phyloP scores from a whole-genome alignment of 495 filamentous ascomycete genomes.

The Penicillium soppii region DNA sequence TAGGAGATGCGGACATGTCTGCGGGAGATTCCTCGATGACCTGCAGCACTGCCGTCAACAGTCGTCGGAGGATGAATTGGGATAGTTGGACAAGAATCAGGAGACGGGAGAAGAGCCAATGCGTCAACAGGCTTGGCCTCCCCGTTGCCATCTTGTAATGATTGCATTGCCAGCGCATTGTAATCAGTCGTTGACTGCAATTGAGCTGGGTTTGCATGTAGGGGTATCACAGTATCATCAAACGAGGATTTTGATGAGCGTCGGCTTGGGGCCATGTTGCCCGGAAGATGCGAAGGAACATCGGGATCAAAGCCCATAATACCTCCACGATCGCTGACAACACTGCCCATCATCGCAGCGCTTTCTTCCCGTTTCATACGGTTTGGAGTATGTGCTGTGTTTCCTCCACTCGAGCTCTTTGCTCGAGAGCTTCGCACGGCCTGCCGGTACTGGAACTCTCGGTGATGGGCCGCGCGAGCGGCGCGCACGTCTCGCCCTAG shows the following conservation, averaged over 20 bases:
- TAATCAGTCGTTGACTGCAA: slow-evolving; percentile 44
- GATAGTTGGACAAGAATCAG: slow-evolving; percentile 68
- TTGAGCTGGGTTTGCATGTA: slow-evolving; percentile 46
- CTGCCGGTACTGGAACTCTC: slow-evolving; percentile 45
- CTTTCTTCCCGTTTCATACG: slow-evolving; percentile 48
- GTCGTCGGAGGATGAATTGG: slow-evolving; percentile 76
- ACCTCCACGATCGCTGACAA: slow-evolving; percentile 59
- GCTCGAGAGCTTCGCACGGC: slow-evolving; percentile 40
- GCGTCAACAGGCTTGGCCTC: slow-evolving; percentile 42
- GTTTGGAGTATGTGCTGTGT: slow-evolving; percentile 46
- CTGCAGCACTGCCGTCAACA: slow-evolving; percentile 59
- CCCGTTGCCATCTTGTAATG: slow-evolving; percentile 37
- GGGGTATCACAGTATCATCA: slow-evolving; percentile 33
- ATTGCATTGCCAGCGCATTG: slow-evolving; percentile 49
- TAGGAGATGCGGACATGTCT: slow-evolving; percentile 82
- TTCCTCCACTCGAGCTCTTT: slow-evolving; percentile 48
- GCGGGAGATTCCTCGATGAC: slow-evolving; percentile 71
- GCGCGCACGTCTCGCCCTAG: slow-evolving; percentile 65
- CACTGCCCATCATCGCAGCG: slow-evolving; percentile 45
- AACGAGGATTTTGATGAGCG: slow-evolving; percentile 50
- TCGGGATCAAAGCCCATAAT: slow-evolving; percentile 57
- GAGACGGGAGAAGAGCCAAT: slow-evolving; percentile 44
- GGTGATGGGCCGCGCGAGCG: slow-evolving; percentile 49
- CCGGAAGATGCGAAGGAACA: slow-evolving; percentile 40
- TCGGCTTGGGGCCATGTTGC: slow-evolving; percentile 40